These are phyloP conservation scores for Glutinoglossum americanum DNA, from an alignment of 495 filamentous ascomycete genomes.

Conservation along the genomic window DNA sequence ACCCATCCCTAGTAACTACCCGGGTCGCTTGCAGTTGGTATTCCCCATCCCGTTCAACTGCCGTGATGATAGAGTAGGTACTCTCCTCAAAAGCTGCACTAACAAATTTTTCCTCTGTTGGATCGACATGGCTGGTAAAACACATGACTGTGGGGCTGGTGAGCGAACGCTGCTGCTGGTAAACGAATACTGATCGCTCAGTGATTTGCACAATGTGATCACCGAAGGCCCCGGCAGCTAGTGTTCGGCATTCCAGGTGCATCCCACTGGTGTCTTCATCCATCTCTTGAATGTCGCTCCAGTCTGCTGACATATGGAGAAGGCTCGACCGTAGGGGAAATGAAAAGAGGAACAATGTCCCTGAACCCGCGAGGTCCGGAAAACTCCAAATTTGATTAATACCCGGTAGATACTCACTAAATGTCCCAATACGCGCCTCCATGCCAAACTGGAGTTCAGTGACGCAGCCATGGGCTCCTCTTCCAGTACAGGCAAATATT, in stretches of 20 bases:
- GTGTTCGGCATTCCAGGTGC: slow-evolving; percentile 16
- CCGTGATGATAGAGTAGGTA: not conserved
- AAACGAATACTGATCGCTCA: slow-evolving; percentile 13
- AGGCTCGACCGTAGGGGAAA: slow-evolving; percentile 4
- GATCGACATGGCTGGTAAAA: not conserved
- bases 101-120: slow-evolving; percentile 1
- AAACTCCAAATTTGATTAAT: slow-evolving; percentile 3
- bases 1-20: not conserved
- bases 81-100: not conserved
- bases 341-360: slow-evolving; percentile 2
- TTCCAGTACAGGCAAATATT: slow-evolving; percentile 36
- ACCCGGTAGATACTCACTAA: slow-evolving; percentile 2
- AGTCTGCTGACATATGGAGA: not conserved
- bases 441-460: slow-evolving; percentile 51
- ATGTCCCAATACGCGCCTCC: slow-evolving; percentile 35
- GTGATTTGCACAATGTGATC: slow-evolving; percentile 35
- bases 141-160: not conserved
- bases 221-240: slow-evolving; percentile 26
- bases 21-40: not conserved
- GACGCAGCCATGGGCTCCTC: slow-evolving; percentile 35
- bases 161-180: slow-evolving; percentile 1
- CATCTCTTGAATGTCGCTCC: not conserved
- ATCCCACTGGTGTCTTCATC: slow-evolving; percentile 4
- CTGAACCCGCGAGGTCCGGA: not conserved
- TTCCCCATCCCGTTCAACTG: not conserved